Percentiles rank a stretch among this genome's conserved stretches.
These are phyloP conservation scores for Tothia fuscella DNA, from an alignment of 2,329 filamentous ascomycete genomes.

Conservation along the genomic window DNA sequence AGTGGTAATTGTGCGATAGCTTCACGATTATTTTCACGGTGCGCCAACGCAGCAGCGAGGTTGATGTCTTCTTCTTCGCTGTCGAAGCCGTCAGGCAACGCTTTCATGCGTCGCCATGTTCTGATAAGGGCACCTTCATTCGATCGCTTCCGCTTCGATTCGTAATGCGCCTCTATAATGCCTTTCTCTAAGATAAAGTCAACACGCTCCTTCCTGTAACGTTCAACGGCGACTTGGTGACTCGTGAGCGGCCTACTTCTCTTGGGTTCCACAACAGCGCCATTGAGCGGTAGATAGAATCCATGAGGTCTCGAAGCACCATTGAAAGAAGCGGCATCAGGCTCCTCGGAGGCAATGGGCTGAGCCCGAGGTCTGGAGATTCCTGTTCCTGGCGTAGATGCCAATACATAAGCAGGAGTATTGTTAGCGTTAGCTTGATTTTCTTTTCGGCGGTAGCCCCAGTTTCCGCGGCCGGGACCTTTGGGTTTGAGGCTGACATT, in stretches of 20 bases:
- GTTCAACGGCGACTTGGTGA: conserved; percentile 70
- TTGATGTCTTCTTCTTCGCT: conserved; percentile 27
- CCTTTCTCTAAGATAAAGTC: conserved; percentile 71
- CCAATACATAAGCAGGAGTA: conserved; percentile 16
- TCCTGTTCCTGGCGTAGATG: conserved; percentile 20
- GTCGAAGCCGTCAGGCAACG: conserved; percentile 34
- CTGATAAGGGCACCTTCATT: conserved; percentile 30
- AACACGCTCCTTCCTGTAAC: conserved; percentile 67
- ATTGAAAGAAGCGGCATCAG: background rate
- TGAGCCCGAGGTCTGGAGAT: conserved; percentile 16
- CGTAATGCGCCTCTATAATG: conserved; percentile 53
- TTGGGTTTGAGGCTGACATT: conserved; percentile 19
- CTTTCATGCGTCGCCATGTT: conserved; percentile 51
- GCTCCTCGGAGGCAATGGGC: background rate
- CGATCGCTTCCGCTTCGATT: conserved; percentile 46
- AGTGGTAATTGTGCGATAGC: conserved; percentile 9
- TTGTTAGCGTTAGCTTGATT: conserved; percentile 16
- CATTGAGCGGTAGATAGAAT: conserved; percentile 40
- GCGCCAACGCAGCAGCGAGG: conserved; percentile 1
- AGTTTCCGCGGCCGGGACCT: conserved; percentile 38
- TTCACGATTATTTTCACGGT: no score
- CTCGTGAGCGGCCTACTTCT: conserved; percentile 65
- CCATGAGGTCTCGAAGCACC: conserved; percentile 31
- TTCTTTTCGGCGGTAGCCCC: conserved; percentile 31
- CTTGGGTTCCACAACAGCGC: conserved; percentile 30